Evolutionary conservation across 129 eudicot species (phyloP).

Genomic region (Centrapalus pauciflorus): DNA sequence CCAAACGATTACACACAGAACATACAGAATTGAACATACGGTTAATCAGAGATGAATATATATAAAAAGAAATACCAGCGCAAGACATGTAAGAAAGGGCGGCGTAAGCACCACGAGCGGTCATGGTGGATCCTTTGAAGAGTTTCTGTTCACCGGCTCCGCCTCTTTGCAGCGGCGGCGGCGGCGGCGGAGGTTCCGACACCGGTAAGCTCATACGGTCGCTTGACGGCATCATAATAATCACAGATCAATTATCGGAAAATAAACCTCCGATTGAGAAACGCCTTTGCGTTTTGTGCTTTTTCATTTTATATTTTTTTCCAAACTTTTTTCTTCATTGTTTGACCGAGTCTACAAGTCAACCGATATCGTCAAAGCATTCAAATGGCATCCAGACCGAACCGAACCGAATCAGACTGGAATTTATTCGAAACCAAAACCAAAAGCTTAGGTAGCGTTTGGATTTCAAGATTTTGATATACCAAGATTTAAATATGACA

Average conservation of each 20-base stretch:
- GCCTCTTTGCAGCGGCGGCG: constrained; percentile 24
- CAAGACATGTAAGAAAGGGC: constrained; percentile 93
- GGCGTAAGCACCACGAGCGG: constrained; percentile 80
- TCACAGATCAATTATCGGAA: constrained; percentile 1
- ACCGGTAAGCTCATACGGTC: constrained; percentile 45
- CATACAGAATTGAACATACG: neutral
- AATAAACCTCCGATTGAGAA: neutral
- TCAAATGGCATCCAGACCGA: too few species aligned
- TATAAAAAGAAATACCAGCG: constrained; percentile 48
- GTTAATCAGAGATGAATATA: neutral
- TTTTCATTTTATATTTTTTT: too few species aligned
- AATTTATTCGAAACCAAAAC: too few species aligned
- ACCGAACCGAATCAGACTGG: too few species aligned
- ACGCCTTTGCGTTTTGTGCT: too few species aligned
- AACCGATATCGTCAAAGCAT: too few species aligned
- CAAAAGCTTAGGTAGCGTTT: too few species aligned
- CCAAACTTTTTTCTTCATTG: too few species aligned
- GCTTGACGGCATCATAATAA: constrained; percentile 22
- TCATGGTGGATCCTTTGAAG: constrained; percentile 78
- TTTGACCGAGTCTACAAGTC: too few species aligned
- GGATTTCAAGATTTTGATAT: too few species aligned
- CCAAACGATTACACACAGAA: neutral
- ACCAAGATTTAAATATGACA: too few species aligned
- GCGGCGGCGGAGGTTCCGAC: constrained; percentile 40
- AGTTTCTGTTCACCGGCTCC: constrained; percentile 40